Conservation (phyloP, 78 protist species). For the Dictyostelium brefeldianum region DNA sequence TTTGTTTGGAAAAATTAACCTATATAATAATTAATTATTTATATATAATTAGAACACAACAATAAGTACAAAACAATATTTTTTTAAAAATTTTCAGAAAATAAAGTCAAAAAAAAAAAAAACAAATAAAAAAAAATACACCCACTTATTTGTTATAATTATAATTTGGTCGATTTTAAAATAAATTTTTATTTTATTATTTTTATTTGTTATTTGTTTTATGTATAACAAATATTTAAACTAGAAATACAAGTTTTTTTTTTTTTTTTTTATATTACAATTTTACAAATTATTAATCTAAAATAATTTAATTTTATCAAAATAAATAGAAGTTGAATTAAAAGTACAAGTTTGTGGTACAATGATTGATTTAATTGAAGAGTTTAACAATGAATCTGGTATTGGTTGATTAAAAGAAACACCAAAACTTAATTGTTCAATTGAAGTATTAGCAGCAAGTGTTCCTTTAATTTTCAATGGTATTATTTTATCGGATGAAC, state of each 20-base stretch:
- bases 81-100: too few relatives aligned
- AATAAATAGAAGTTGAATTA: constrained; percentile 12
- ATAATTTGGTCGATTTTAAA: too few relatives aligned
- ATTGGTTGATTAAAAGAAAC: neutral
- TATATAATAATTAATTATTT: too few relatives aligned
- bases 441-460: neutral
- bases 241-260: neutral
- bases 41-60: too few relatives aligned
- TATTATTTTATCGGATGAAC: neutral
- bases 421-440: constrained; percentile 31
- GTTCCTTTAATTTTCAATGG: neutral
- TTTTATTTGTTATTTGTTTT: too few relatives aligned
- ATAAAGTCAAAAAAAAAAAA: too few relatives aligned
- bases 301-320: constrained; percentile 19
- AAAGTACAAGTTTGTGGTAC: constrained; percentile 13
- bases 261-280: neutral
- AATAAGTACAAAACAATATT: too few relatives aligned
- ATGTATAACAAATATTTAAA: too few relatives aligned
- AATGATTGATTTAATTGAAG: neutral
- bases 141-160: too few relatives aligned
- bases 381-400: neutral
- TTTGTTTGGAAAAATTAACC: too few relatives aligned
- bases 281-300: neutral
- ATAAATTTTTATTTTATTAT: too few relatives aligned
- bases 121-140: too few relatives aligned